Evolutionary conservation across 2,329 filamentous ascomycete genomes (phyloP), one percentile per base, ranked within the genome.

Genomic region (Ascocoryne sarcoides): DNA sequence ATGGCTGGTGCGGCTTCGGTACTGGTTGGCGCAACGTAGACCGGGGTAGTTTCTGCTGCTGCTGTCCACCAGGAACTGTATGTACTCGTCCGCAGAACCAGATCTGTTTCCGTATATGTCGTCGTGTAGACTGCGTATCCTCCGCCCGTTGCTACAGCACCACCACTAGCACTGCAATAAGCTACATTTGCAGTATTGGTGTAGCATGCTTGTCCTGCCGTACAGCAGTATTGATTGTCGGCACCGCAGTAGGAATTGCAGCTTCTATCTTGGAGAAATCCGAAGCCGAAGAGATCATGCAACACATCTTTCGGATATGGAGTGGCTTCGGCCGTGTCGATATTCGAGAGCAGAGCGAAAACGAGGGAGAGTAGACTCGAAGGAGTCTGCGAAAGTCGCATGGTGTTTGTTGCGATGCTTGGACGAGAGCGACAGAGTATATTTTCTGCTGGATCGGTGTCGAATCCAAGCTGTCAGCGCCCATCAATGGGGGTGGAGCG

Each of bases 51-150:
- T 16, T 43, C 18, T 23, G 48, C 43, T 19, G 48, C 26, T 20
- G 30, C 64, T 26, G 63, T 63, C 53, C 67, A 65, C 42, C 62
- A 65, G 8, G 73, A 73, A 59, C 65, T 74, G 56, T 68, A 62
- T 19, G 75, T 79, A 58, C 69, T 77, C 42, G 77, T 81, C 57
- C 66, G 75, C 2, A 75, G 76, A 3, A 51, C 19, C 2, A 56
- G 40, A 47, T 65, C 63, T 32, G 75, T 78, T 62, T 72, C 65
- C 18, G 75, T 79, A 71, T 73, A 79, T 4, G 76, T 80, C 7
- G 56, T 60, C 3, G 58, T 60, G 40, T 56, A 60, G 33, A 58
- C 53, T 21, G 37, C 46, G 44, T 52, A 56, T 33, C 50, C 53
- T 17, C 40, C 38, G 23, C 49, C 43, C 35, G 20, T 57, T n/a